These are phyloP conservation scores for Candida krabiensis DNA, from an alignment of 805 yeast genomes.

Conservation along the genomic window DNA sequence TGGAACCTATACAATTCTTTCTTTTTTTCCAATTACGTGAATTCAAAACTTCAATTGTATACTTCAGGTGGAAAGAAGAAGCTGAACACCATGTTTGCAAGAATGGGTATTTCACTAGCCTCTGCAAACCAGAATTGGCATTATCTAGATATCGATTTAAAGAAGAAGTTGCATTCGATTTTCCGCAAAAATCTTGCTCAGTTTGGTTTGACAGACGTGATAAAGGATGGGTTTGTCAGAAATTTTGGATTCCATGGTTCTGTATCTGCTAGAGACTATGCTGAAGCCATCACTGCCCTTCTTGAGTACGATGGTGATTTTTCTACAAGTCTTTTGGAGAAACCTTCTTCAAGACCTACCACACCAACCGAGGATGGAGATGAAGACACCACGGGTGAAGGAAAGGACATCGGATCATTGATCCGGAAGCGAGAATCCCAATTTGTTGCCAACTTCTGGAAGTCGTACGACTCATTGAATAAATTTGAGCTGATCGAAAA, in stretches of 20 bases:
- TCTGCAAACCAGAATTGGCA: constrained; percentile 93
- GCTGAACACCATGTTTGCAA: constrained; percentile 88
- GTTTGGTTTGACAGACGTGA: constrained; percentile 80
- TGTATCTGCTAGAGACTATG: constrained; percentile 89
- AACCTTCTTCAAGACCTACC: constrained; percentile 11
- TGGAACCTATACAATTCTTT: constrained; percentile 93
- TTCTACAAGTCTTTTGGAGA: constrained; percentile 9
- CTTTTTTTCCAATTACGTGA: constrained; percentile 85
- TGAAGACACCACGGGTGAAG: constrained; percentile 28
- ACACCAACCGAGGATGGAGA: constrained; percentile 25
- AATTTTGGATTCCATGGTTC: constrained; percentile 87
- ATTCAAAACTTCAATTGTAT: constrained; percentile 85
- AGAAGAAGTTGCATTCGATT: constrained; percentile 66
- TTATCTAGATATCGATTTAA: constrained; percentile 79
- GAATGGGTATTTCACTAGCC: constrained; percentile 89
- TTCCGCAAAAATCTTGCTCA: constrained; percentile 68
- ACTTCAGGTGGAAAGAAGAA: constrained; percentile 87
- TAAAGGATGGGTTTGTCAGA: constrained; percentile 83
- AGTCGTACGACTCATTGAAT: constrained; percentile 55
- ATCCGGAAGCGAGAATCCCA: constrained; percentile 32
- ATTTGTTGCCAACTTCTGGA: constrained; percentile 49
- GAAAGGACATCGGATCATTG: constrained; percentile 28
- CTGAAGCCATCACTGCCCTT: constrained; percentile 82
- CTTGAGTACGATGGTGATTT: constrained; percentile 62
- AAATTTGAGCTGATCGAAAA: constrained; percentile 52